Conservation (phyloP, 371 early-diverging fungal genomes). For the Gilbertella persicaria region DNA sequence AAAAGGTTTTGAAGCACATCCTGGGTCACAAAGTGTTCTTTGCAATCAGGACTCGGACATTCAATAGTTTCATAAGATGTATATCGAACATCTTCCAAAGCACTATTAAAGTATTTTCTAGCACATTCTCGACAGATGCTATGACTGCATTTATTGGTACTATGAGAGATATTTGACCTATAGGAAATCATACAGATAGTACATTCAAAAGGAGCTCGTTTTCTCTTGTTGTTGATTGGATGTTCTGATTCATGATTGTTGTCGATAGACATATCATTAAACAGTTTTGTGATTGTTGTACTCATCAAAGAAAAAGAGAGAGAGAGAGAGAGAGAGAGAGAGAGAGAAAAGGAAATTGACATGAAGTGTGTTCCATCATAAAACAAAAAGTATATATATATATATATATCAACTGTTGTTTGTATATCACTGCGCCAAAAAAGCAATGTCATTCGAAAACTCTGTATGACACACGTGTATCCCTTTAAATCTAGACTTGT, state of each 20-base stretch:
- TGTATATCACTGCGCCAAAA: too few species aligned
- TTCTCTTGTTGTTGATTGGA: background rate
- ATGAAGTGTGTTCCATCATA: too few species aligned
- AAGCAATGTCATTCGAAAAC: too few species aligned
- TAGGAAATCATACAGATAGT: constrained; percentile 1
- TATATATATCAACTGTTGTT: too few species aligned
- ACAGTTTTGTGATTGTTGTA: too few species aligned
- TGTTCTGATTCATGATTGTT: background rate
- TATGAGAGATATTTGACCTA: background rate
- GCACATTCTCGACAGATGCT: constrained; percentile 6
- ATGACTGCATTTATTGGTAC: background rate
- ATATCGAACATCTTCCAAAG: background rate
- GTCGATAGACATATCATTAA: background rate
- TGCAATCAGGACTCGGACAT: constrained; percentile 12
- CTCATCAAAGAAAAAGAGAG: too few species aligned
- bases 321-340: too few species aligned
- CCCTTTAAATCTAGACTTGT: too few species aligned
- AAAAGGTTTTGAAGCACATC: background rate
- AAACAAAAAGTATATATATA: too few species aligned
- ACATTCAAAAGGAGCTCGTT: constrained; percentile 1
- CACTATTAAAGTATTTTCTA: constrained; percentile 2
- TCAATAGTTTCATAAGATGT: constrained; percentile 1
- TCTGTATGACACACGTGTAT: too few species aligned
- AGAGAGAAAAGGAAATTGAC: too few species aligned
- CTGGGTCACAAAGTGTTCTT: background rate